Base-by-base conservation (phyloP, 768 basidiomycete genomes). In the Suillus fuscotomentosus region DNA sequence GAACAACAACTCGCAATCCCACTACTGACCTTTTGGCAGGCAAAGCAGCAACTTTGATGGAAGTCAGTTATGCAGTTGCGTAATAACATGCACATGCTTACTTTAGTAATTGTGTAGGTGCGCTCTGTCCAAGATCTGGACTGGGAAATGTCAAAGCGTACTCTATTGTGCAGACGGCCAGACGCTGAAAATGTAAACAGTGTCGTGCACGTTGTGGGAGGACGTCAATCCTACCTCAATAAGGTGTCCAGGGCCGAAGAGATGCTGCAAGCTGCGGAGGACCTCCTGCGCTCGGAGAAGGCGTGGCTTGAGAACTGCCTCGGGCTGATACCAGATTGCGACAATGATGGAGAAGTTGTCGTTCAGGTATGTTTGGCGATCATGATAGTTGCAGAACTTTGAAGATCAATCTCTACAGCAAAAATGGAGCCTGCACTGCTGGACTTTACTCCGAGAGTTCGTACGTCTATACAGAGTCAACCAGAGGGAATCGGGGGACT, bases 361-460 rank as follows among this genome's bases (percentile, higher is more conserved):
- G 94, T 95, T 75, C 94, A 94, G 82, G 91, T 91, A 68, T 67
- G 79, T 73, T 54, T 61, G 63, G 24, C 41, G 45, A 51, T 5
- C 43, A 45, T 53, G 60, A 50, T 63, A 61, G 31, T 55, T 39
- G 20, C 38, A 50, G 53, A 54, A 53, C 45, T 60, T 31, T 64
- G 48, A 22, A 42, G 11, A 36, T 34, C 13, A 51, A 36, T 62
- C 6, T 34, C 20, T 34, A 34, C 31, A 88, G 87, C 89, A 91
- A 86, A 91, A 90, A 84, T 90, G 88, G 87, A 86, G 84, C 68
- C 87, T 87, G 48, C 92, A 92, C 70, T 90, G 91, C 20, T 94
- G 92, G 91, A 80, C 92, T 2, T 82, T 92, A 2, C 79, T 93
- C 2, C 84, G 81, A 45, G 88, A 91, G 74, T 90, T 93, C 70